Evolutionary conservation across 2,329 filamentous ascomycete species (phyloP).

Genomic region (Teratosphaeria epicoccoides): DNA sequence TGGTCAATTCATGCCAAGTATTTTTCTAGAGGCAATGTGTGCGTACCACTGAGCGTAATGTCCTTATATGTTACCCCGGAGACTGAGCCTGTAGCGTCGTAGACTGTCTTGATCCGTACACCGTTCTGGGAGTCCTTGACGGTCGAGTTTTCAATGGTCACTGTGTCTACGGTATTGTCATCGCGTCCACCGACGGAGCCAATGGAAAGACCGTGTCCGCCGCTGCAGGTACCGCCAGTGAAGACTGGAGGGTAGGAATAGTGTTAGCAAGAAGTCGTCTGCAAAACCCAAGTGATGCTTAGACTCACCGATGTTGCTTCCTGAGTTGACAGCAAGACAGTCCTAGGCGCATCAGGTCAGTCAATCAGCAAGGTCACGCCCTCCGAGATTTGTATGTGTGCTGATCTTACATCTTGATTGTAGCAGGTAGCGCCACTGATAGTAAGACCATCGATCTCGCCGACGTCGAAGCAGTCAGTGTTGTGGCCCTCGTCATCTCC

Average conservation of each 20-base stretch:
- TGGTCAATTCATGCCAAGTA: not conserved
- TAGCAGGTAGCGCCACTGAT: constrained; percentile 19
- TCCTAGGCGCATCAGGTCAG: constrained; percentile 5
- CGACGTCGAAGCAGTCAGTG: constrained; percentile 24
- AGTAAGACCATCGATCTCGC: constrained; percentile 12
- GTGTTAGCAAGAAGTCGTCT: not conserved
- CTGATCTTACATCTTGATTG: constrained; percentile 17
- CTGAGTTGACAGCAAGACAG: constrained; percentile 24
- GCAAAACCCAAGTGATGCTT: constrained; percentile 14
- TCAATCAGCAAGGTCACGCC: not conserved
- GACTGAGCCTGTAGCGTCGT: constrained; percentile 40
- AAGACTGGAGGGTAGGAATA: constrained; percentile 19
- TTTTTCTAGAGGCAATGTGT: not conserved
- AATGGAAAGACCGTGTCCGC: constrained; percentile 46
- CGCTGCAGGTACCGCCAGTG: constrained; percentile 34
- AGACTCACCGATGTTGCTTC: constrained; percentile 27
- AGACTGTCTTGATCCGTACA: constrained; percentile 44
- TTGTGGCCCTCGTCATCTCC: constrained; percentile 29
- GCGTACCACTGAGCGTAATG: constrained; percentile 36
- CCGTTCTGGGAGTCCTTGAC: constrained; percentile 39
- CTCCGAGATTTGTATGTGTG: not conserved
- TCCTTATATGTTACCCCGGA: constrained; percentile 42
- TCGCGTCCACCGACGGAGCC: constrained; percentile 43
- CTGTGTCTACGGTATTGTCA: constrained; percentile 38
- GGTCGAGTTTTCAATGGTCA: constrained; percentile 36